Conservation (phyloP, 1,284 basidiomycete genomes). For the Sparassis latifolia region DNA sequence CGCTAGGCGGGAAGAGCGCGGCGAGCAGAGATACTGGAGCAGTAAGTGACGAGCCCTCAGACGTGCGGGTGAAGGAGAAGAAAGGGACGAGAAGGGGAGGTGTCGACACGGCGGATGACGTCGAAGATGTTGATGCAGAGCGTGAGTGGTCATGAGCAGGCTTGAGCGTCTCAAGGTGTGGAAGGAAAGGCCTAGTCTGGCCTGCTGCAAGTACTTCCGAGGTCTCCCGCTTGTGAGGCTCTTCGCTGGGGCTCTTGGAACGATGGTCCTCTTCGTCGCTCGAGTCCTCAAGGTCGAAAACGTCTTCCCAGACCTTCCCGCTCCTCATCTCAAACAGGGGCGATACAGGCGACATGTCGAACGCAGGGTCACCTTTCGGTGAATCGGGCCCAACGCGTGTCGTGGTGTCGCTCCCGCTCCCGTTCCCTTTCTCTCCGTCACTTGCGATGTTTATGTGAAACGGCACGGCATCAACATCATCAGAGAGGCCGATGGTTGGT, state of each 20-base stretch:
- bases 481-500: background rate
- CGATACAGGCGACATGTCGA: constrained; percentile 12
- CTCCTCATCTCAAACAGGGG: constrained; percentile 11
- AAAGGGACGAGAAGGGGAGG: constrained; percentile 42
- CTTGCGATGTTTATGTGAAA: constrained; percentile 6
- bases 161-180: constrained; percentile 11
- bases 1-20: constrained; percentile 55
- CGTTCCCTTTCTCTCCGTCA: constrained; percentile 16
- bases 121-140: constrained; percentile 12
- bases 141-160: constrained; percentile 5
- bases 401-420: constrained; percentile 22
- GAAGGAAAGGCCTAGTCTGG: constrained; percentile 7
- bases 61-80: constrained; percentile 70
- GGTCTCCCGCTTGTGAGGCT: background rate
- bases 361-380: constrained; percentile 16
- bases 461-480: constrained; percentile 4
- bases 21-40: constrained; percentile 57
- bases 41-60: constrained; percentile 68
- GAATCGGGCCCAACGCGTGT: constrained; percentile 22
- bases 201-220: background rate
- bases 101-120: constrained; percentile 9
- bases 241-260: background rate
- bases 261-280: constrained; percentile 11
- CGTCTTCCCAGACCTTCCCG: constrained; percentile 6
- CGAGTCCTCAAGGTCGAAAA: constrained; percentile 5